Evolutionary conservation across 192 early-diverging fungal genomes (phyloP), one percentile per base, ranked within the genome.

Genomic region (Entophlyctis helioformis): DNA sequence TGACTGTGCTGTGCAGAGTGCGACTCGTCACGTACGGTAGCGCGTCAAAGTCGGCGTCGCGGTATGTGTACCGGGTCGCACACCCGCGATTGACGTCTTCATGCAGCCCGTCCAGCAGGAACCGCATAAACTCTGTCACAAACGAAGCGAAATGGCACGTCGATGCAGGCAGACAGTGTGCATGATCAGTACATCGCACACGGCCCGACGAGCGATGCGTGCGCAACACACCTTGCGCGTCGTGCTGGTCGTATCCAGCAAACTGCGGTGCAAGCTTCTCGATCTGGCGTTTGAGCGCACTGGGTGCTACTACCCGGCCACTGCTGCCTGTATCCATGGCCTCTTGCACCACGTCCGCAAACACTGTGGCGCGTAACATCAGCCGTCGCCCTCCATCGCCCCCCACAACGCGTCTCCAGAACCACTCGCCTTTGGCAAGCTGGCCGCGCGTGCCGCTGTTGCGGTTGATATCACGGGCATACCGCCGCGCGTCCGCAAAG

Each of bases 221-320:
- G 19, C n/a, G 25, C n/a, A 12, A 24, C 38, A 52, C 3, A 34
- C 12, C 20, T 27, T 9, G 42, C 21, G 26, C 33, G 29, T 31
- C 29, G 1, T 27, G 44, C 23, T 64, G 62, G 48, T 89, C 82
- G 38, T 79, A 78, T 12, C 84, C 85, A 21, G 63, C 65, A 51
- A 91, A 95, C 50, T 91, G 85, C 4, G 80, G 71, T 19, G 86
- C 81, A 62, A 81, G 80, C 22, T 66, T 60, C 24, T 75, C 73
- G 3, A 97, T 69, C 0, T 80, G 77, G 34, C 71, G 51, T 32
- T 89, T 78, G 58, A 97, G 85, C 12, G 62, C 58, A 0, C 67
- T 67, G 1, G 93, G 90, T 12, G 81, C 83, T 5, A 89, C 46
- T n/a, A 76, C 76, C n/a, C 38, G n/a, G n/a, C n/a, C 45, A 15